These are phyloP conservation scores for Ophiostoma novo-ulmi DNA, from an alignment of 2,329 filamentous ascomycete genomes.

Conservation along the genomic window DNA sequence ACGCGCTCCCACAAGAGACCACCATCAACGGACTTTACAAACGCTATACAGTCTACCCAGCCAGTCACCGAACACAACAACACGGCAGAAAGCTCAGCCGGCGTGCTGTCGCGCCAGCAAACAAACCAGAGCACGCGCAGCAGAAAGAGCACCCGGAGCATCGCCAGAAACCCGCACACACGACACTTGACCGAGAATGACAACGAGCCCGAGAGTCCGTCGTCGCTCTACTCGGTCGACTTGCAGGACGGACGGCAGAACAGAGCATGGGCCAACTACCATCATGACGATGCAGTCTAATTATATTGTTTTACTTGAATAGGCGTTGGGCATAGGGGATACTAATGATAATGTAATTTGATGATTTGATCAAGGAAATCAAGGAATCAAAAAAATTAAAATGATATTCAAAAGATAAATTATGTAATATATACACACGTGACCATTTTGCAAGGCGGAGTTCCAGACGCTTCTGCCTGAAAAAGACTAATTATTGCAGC, in stretches of 20 bases:
- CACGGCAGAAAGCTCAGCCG: not conserved
- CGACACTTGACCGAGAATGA: not conserved
- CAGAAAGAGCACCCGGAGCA: not conserved
- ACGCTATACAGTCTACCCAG: not conserved
- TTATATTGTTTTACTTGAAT: not conserved
- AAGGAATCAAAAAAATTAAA: no score
- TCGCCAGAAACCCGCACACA: slow-evolving; percentile 5
- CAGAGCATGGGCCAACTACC: slow-evolving; percentile 8
- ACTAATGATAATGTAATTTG: slow-evolving; percentile 1
- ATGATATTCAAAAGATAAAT: not conserved
- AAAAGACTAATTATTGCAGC: not conserved
- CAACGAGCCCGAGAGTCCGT: slow-evolving; percentile 8
- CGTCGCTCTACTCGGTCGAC: slow-evolving; percentile 19
- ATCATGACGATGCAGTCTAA: not conserved
- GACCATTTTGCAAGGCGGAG: not conserved
- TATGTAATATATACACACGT: not conserved
- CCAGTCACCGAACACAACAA: not conserved
- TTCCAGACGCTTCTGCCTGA: slow-evolving; percentile 12
- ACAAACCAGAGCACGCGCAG: not conserved
- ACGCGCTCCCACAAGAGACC: slow-evolving; percentile 21
- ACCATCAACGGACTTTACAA: not conserved
- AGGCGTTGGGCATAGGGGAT: not conserved
- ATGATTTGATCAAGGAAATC: not conserved
- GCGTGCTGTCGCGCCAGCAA: not conserved
- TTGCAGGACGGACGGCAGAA: slow-evolving; percentile 3